These are phyloP conservation scores for Phialemoniopsis sp. DNA, from an alignment of 2,329 filamentous ascomycete species.

Conservation along the genomic window DNA sequence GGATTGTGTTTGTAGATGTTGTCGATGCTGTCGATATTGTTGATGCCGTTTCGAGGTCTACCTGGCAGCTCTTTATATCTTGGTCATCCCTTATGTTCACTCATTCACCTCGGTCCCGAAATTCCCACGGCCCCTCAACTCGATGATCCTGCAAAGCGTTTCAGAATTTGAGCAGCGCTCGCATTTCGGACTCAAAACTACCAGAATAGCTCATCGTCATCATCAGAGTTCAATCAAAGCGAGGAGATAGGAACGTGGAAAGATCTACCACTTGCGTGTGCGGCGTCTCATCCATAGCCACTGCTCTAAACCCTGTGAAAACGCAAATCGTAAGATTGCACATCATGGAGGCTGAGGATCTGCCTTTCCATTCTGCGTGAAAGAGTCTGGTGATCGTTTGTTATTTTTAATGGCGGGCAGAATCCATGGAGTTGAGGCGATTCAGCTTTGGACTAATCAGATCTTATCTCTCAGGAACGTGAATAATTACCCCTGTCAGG, in stretches of 20 bases:
- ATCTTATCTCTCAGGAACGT: not conserved
- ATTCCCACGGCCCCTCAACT: not conserved
- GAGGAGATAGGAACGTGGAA: not conserved
- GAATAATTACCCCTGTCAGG: not conserved
- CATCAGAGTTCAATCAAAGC: not conserved
- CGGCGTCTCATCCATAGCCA: not conserved
- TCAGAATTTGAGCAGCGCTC: too few relatives aligned
- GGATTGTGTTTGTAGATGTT: not conserved
- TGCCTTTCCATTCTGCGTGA: too few relatives aligned
- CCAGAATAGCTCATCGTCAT: not conserved
- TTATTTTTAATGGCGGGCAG: too few relatives aligned
- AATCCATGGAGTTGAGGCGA: not conserved
- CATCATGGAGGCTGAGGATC: too few relatives aligned
- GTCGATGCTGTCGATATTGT: constrained; percentile 1
- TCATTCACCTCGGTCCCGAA: not conserved
- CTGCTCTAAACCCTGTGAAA: too few relatives aligned
- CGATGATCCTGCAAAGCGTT: not conserved
- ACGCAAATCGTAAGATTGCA: too few relatives aligned
- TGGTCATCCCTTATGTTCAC: not conserved
- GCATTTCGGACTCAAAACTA: not conserved
- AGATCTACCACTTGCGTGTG: not conserved
- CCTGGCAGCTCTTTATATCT: constrained; percentile 1
- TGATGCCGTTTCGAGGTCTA: not conserved
- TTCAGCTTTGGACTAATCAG: not conserved
- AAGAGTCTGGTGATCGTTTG: too few relatives aligned